Evolutionary conservation across 108 stramenopile genomes (phyloP).

Genomic region (Nitzschia sp.): DNA sequence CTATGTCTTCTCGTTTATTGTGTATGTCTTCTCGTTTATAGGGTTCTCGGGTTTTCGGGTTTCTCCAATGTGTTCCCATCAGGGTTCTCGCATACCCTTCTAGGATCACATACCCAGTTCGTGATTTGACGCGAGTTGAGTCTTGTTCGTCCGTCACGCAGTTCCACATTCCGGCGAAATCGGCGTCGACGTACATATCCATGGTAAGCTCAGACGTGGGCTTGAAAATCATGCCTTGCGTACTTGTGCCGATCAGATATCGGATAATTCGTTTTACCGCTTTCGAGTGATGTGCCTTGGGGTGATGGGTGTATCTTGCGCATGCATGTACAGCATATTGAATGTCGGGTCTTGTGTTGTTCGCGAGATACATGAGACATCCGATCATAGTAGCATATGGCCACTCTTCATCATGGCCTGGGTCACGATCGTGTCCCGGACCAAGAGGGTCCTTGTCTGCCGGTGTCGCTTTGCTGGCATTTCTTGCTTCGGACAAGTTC

Average conservation of each 20-base stretch:
- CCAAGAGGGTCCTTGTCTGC: too few species aligned
- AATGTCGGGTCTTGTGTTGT: conserved; percentile 39
- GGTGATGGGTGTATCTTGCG: conserved; percentile 2
- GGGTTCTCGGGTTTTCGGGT: too few species aligned
- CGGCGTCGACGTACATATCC: conserved; percentile 54
- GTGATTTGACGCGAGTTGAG: conserved; percentile 37
- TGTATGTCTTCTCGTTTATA: too few species aligned
- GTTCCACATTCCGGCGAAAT: conserved; percentile 42
- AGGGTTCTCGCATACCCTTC: too few species aligned
- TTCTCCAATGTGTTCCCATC: too few species aligned
- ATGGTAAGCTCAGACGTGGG: conserved; percentile 16
- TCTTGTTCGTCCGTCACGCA: conserved; percentile 27
- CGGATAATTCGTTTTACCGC: conserved; percentile 49
- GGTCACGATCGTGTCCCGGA: too few species aligned
- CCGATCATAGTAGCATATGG: conserved; percentile 30
- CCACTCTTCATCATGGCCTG: too few species aligned
- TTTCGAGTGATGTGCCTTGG: conserved; percentile 25
- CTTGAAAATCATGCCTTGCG: conserved; percentile 39
- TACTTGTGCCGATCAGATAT: conserved; percentile 39
- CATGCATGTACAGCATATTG: conserved; percentile 14
- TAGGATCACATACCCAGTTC: conserved; percentile 54
- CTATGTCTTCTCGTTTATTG: too few species aligned
- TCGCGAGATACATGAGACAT: conserved; percentile 31
- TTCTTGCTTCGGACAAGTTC: not conserved
- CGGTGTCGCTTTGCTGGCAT: not conserved